Base-by-base conservation (phyloP, 306 rosid genomes). In the Phaseolus lunatus region DNA sequence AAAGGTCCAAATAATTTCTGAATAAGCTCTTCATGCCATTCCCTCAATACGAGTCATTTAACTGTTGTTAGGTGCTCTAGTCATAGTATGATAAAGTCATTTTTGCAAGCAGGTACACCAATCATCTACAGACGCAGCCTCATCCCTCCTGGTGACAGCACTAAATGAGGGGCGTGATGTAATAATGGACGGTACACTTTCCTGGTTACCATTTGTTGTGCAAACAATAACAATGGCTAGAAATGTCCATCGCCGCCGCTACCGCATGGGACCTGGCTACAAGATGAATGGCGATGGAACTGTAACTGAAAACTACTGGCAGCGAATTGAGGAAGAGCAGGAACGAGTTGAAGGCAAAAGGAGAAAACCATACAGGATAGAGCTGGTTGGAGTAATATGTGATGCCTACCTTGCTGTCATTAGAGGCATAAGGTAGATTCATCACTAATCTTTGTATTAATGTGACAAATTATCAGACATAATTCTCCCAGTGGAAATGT, bases 101-200 rank as follows among this genome's bases (percentile, higher is more conserved):
- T 79, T 43, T 47, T 75, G 44, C 37, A 78, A 86, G 88, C 84
- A 94, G 98, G 98, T 94, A 19, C 98, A 94, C 83, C 98, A 94
- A 86, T 92, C 97, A 63, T 94, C 98, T 14, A 89, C 98, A 12
- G 97, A 94, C 68, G 98, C 98, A 59, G 98, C 98, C 62, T 92
- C 98, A 74, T 94, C 98, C 43, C 94, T 94, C 23, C 76, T 94
- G 31, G 98, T 94, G 69, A 94, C 98, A 52, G 98, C 96, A 33
- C 83, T 94, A 23, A 94, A 94, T 43, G 98, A 96, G 78, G 99
- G 99, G 62, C 41, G 99, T 62, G 97, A 92, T 61, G 99, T 92
- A 47, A 91, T 92, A 58, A 96, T 96, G 98, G 99, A 96, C 75
- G 99, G 99, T 44, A 96, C 99, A 23, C 90, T 96, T 57, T 96